A percentile compares a stretch with the other conserved stretches of the same genome.
These are phyloP conservation scores for Tuber indicum DNA, from an alignment of 495 filamentous ascomycete species.

Conservation along the genomic window DNA sequence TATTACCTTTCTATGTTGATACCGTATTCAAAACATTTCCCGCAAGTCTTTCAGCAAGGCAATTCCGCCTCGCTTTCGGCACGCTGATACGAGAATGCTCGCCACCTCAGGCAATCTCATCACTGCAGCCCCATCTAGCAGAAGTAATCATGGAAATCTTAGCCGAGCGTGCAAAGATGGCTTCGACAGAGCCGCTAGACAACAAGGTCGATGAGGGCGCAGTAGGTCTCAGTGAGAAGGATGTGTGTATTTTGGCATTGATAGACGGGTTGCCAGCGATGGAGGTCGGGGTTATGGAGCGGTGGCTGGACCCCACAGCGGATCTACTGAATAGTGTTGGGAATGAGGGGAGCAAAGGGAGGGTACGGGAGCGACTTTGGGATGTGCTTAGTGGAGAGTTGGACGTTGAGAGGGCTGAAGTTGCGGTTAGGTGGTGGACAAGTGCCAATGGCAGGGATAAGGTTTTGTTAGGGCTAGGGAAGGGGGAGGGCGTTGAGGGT, in stretches of 20 bases:
- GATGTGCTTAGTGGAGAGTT: conserved; percentile 80
- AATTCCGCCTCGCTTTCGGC: conserved; percentile 91
- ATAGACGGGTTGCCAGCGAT: conserved; percentile 77
- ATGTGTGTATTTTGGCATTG: conserved; percentile 68
- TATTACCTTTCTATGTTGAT: conserved; percentile 82
- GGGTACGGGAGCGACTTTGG: conserved; percentile 74
- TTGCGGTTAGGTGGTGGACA: conserved; percentile 85
- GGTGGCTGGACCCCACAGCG: conserved; percentile 69
- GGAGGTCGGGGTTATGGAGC: conserved; percentile 60
- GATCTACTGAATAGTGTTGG: conserved; percentile 58
- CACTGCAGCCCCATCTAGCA: conserved; percentile 64
- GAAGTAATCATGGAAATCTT: conserved; percentile 77
- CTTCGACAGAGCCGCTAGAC: conserved; percentile 49
- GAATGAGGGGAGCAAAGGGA: conserved; percentile 56
- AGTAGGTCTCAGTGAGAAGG: conserved; percentile 64
- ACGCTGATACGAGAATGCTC: conserved; percentile 80
- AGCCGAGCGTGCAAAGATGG: conserved; percentile 56
- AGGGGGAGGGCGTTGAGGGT: conserved; percentile 26
- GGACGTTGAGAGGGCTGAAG: conserved; percentile 75
- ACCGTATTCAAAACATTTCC: conserved; percentile 81
- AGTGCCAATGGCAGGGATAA: conserved; percentile 61
- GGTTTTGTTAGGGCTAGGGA: conserved; percentile 52
- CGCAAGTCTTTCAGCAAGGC: conserved; percentile 68
- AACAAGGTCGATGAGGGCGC: conserved; percentile 38
- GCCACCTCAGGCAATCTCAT: conserved; percentile 67